phyloP scores from a whole-genome alignment of 2,329 filamentous ascomycete genomes.

The Coniochaeta pulveracea region DNA sequence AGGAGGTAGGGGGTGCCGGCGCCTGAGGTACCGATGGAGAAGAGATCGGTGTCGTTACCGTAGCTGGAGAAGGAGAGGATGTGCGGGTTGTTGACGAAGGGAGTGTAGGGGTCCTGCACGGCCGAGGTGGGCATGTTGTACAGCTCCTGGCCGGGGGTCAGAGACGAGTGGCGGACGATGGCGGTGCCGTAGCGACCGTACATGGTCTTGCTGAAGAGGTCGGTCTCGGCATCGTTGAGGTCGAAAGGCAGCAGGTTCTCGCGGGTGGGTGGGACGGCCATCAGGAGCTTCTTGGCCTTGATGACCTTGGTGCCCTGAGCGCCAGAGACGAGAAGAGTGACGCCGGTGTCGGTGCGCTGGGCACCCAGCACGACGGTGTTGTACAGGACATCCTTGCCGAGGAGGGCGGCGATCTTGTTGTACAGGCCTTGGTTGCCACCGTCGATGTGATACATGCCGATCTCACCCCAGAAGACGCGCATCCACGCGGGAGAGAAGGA shows the following conservation, averaged over 20 bases:
- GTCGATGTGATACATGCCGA: slow-evolving; percentile 4
- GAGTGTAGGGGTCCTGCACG: slow-evolving; percentile 4
- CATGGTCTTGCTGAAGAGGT: slow-evolving; percentile 19
- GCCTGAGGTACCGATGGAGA: slow-evolving; percentile 5
- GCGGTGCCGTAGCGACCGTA: slow-evolving; percentile 20
- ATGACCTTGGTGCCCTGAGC: slow-evolving; percentile 13
- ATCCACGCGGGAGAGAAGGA: slow-evolving; percentile 3
- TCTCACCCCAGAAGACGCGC: slow-evolving; percentile 4
- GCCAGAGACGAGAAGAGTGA: slow-evolving; percentile 18
- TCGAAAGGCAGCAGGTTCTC: slow-evolving; percentile 19
- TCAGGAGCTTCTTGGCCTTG: slow-evolving; percentile 20
- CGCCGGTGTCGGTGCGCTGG: slow-evolving; percentile 16
- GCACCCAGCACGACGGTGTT: slow-evolving; percentile 6
- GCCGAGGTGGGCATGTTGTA: slow-evolving; percentile 17
- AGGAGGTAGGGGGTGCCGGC: slow-evolving; percentile 1
- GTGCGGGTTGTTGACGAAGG: slow-evolving; percentile 5
- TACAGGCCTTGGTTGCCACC: slow-evolving; percentile 8
- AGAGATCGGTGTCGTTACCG: slow-evolving; percentile 6
- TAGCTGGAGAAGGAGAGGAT: slow-evolving; percentile 7
- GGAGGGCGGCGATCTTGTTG: neutral
- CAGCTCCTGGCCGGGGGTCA: slow-evolving; percentile 15
- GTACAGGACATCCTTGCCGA: slow-evolving; percentile 5
- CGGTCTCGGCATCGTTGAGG: slow-evolving; percentile 18
- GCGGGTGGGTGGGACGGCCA: slow-evolving; percentile 22
- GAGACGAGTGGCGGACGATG: slow-evolving; percentile 18